Evolutionary conservation across 306 rosid genomes (phyloP).

Genomic region (Crotalaria pallida): DNA sequence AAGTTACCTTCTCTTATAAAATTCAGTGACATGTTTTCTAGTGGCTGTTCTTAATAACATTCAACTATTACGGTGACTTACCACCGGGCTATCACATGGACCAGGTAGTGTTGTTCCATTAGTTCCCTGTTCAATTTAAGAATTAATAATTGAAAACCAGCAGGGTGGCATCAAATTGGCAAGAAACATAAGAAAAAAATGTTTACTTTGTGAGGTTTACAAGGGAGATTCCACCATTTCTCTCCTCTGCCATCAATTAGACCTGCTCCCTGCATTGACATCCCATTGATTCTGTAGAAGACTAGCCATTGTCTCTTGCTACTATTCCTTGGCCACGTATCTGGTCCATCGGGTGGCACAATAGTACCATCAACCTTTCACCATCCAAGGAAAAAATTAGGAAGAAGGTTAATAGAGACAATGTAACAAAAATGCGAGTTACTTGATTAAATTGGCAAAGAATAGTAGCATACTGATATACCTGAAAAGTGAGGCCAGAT

Average conservation of each 20-base stretch:
- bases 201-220: conserved; percentile 53
- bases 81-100: conserved; percentile 60
- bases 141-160: background rate
- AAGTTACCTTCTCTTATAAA: background rate
- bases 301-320: conserved; percentile 52
- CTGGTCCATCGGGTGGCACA: conserved; percentile 59
- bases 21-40: too few species aligned
- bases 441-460: too few species aligned
- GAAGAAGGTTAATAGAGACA: too few species aligned
- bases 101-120: conserved; percentile 28
- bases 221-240: conserved; percentile 71
- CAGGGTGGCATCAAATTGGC: background rate
- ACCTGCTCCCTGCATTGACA: conserved; percentile 48
- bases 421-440: background rate
- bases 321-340: conserved; percentile 41
- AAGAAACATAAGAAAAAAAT: background rate
- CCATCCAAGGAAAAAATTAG: background rate
- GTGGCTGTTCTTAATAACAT: background rate
- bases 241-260: conserved; percentile 59
- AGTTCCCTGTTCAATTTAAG: conserved; percentile 31
- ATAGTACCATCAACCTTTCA: conserved; percentile 48
- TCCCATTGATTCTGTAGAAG: conserved; percentile 47
- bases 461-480: too few species aligned
- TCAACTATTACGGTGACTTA: conserved; percentile 23
- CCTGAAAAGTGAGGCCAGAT: conserved; percentile 34